phyloP scores from a whole-genome alignment of 1,284 basidiomycete genomes.

The Melampsora larici-populina region DNA sequence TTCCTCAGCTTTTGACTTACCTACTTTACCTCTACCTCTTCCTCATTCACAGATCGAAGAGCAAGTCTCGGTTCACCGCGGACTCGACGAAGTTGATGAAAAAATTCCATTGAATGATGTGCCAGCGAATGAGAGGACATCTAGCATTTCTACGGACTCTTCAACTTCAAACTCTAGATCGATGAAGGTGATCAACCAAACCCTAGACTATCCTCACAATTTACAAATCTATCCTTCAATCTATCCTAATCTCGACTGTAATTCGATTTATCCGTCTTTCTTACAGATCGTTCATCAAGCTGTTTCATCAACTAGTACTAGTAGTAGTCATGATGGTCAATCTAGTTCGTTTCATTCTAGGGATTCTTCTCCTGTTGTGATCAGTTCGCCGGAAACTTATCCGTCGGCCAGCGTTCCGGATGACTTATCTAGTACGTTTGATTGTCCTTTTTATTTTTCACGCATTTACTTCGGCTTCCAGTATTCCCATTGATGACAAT shows the following conservation, averaged over 20 bases:
- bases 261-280: conserved; percentile 3
- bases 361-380: not conserved
- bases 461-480: not conserved
- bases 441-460: not conserved
- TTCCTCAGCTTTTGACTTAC: not conserved
- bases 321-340: not conserved
- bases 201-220: conserved; percentile 28
- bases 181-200: not conserved
- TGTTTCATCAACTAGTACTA: not conserved
- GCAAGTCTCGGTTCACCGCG: not conserved
- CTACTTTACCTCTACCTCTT: not conserved
- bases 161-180: not conserved
- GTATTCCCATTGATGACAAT: not conserved
- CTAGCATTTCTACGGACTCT: not conserved
- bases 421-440: not conserved
- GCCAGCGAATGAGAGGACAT: not conserved
- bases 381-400: not conserved
- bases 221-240: conserved; percentile 14
- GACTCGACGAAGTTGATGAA: not conserved
- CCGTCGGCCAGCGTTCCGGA: not conserved
- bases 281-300: not conserved
- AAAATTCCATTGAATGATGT: not conserved
- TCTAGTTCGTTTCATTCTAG: not conserved
- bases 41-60: not conserved
- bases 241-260: conserved; percentile 21